Evolutionary conservation across 805 yeast genomes (phyloP).

Genomic region (Cyberlindnera americana): DNA sequence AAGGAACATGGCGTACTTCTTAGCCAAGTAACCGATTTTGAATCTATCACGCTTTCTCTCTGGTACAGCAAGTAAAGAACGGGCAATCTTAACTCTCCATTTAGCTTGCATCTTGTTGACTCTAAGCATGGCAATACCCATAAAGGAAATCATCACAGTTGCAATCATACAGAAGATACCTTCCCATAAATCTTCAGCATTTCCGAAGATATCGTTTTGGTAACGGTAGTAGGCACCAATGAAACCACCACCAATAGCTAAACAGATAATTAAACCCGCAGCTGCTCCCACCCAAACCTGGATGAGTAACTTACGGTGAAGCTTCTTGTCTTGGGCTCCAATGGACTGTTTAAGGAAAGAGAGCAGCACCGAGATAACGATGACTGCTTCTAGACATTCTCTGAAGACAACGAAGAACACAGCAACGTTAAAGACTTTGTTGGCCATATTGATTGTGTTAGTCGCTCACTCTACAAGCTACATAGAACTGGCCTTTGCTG

Average conservation of each 20-base stretch:
- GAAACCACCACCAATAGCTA: constrained; percentile 85
- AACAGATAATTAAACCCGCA: constrained; percentile 72
- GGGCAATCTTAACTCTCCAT: constrained; percentile 94
- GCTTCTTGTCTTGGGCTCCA: constrained; percentile 45
- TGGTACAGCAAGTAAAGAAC: constrained; percentile 66
- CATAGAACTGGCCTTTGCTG: neutral
- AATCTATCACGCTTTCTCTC: constrained; percentile 46
- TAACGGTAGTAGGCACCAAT: constrained; percentile 88
- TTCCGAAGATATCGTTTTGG: constrained; percentile 79
- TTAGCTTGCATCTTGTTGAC: constrained; percentile 94
- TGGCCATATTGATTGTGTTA: constrained; percentile 5
- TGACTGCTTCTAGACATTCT: constrained; percentile 90
- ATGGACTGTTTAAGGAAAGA: constrained; percentile 91
- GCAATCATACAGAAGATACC: constrained; percentile 93
- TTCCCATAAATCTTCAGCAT: constrained; percentile 94
- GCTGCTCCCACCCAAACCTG: constrained; percentile 89
- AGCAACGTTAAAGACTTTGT: constrained; percentile 34
- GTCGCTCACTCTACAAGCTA: neutral
- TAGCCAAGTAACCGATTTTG: constrained; percentile 50
- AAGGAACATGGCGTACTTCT: constrained; percentile 83
- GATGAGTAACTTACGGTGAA: constrained; percentile 58
- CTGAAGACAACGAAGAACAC: constrained; percentile 90
- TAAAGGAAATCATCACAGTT: constrained; percentile 77
- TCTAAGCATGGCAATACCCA: constrained; percentile 97
- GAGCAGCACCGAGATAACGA: constrained; percentile 84